Percentiles rank a stretch among this genome's conserved stretches.
phyloP scores from a whole-genome alignment of 2,329 filamentous ascomycete genomes.

The Sarocladium oryzae region DNA sequence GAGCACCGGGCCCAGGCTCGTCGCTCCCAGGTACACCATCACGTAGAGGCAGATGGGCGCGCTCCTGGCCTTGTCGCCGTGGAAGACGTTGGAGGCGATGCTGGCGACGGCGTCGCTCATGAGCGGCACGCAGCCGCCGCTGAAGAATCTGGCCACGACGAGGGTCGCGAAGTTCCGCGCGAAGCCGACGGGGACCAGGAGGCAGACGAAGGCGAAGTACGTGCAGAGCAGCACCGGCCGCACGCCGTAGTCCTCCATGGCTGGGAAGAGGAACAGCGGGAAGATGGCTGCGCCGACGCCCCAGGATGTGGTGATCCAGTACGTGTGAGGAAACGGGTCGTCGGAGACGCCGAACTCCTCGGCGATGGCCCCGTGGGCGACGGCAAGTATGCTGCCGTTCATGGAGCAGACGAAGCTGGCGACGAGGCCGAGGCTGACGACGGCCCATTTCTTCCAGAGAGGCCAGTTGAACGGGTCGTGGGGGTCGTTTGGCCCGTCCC shows the following conservation, averaged over 20 bases:
- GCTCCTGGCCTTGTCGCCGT: conserved; percentile 18
- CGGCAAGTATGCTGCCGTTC: too few species aligned
- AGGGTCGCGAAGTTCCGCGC: too few species aligned
- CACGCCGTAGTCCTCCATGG: conserved; percentile 31
- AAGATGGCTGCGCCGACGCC: conserved; percentile 33
- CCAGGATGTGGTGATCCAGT: too few species aligned
- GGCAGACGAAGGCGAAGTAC: conserved; percentile 18
- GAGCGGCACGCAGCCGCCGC: conserved; percentile 21
- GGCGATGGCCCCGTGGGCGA: too few species aligned
- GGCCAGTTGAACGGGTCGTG: too few species aligned
- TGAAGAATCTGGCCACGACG: conserved; percentile 18
- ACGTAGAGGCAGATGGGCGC: conserved; percentile 19
- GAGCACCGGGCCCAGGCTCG: conserved; percentile 24
- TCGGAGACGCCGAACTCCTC: too few species aligned
- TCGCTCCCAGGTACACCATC: conserved; percentile 15
- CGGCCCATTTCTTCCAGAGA: too few species aligned
- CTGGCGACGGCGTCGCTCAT: conserved; percentile 19
- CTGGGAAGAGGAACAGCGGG: conserved; percentile 31
- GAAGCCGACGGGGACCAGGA: too few species aligned
- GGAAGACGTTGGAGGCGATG: conserved; percentile 22
- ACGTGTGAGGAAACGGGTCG: too few species aligned
- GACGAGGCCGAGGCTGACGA: too few species aligned
- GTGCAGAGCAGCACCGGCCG: conserved; percentile 19
- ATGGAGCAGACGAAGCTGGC: too few species aligned
- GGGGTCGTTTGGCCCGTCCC: too few species aligned